These are phyloP conservation scores for Colletotrichum plurivorum DNA, from an alignment of 2,329 filamentous ascomycete species.

Conservation along the genomic window DNA sequence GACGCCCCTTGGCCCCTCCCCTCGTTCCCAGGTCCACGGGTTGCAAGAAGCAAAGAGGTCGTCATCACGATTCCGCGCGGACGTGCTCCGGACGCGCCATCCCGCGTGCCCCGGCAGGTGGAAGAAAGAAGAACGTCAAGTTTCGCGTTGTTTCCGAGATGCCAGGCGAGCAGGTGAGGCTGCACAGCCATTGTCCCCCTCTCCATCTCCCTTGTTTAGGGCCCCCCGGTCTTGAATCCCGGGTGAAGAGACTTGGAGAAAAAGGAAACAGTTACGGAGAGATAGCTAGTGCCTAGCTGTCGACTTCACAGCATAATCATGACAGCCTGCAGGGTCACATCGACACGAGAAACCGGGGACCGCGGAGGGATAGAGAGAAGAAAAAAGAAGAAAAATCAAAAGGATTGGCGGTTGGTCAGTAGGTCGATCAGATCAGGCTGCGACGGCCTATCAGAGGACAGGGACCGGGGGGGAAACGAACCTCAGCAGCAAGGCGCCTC, in stretches of 20 bases:
- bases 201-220: neutral
- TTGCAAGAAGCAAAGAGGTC: constrained; percentile 16
- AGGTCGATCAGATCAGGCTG: constrained; percentile 2
- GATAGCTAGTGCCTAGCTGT: neutral
- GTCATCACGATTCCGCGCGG: constrained; percentile 26
- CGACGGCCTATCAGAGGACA: constrained; percentile 15
- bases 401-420: constrained; percentile 20
- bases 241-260: constrained; percentile 9
- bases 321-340: neutral
- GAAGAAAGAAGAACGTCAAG: constrained; percentile 11
- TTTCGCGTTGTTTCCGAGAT: constrained; percentile 3
- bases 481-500: neutral
- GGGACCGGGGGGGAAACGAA: constrained; percentile 8
- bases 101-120: neutral
- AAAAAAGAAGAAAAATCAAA: constrained; percentile 1
- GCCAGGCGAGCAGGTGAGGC: constrained; percentile 9
- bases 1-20: neutral
- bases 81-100: constrained; percentile 11
- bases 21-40: neutral
- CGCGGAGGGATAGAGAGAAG: neutral
- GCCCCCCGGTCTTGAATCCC: neutral
- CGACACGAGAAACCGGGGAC: neutral
- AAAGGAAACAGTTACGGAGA: constrained; percentile 2
- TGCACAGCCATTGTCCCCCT: neutral
- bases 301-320: neutral